Conservation (phyloP, 306 rosid genomes). For the Corylus heterophylla region DNA sequence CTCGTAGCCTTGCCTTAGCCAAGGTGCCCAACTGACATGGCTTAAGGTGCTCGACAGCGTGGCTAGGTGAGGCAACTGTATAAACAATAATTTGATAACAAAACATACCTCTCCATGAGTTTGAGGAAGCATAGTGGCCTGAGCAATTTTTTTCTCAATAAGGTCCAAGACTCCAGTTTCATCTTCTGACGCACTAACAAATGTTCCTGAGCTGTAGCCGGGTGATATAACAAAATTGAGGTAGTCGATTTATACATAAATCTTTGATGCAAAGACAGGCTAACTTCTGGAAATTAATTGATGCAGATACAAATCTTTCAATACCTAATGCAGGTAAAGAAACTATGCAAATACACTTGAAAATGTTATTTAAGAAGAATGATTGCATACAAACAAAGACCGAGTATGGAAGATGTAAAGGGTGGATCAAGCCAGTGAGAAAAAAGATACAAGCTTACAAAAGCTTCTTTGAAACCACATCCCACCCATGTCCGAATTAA, state of each 20-base stretch:
- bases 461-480: not conserved
- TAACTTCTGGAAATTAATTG: not conserved
- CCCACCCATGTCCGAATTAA: not conserved
- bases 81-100: not conserved
- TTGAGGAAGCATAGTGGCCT: constrained; percentile 55
- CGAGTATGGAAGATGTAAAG: not conserved
- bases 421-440: not conserved
- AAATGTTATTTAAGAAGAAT: not conserved
- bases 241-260: not conserved
- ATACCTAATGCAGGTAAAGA: not conserved
- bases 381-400: not conserved
- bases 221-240: not conserved
- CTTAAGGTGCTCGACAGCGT: too few relatives aligned
- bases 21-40: not conserved
- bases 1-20: not conserved
- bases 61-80: not conserved
- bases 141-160: constrained; percentile 61
- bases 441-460: not conserved
- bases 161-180: constrained; percentile 42
- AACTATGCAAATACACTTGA: not conserved
- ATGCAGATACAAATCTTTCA: not conserved
- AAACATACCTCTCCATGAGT: constrained; percentile 53
- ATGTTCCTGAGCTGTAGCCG: constrained; percentile 55
- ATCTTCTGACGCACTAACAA: constrained; percentile 57
- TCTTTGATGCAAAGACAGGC: not conserved